A percentile compares a stretch with the other conserved stretches of the same genome.
Conservation (phyloP, 768 basidiomycete genomes). For the Termitomyces sp. region DNA sequence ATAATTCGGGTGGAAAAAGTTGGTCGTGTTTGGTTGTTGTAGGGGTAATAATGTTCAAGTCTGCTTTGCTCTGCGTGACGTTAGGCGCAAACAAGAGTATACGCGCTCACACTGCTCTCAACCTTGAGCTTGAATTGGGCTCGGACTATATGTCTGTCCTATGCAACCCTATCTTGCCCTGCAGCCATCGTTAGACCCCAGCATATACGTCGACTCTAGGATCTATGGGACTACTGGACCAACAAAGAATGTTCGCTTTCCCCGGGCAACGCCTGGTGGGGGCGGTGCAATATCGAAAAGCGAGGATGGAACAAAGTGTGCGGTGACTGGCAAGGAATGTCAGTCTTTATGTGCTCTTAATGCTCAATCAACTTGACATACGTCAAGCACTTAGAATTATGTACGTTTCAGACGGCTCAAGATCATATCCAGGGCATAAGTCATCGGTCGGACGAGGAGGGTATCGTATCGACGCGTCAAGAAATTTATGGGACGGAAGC, state of each 20-base stretch:
- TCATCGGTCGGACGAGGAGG: constrained; percentile 53
- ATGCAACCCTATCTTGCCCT: constrained; percentile 5
- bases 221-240: constrained; percentile 34
- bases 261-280: constrained; percentile 54
- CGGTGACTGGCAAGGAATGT: constrained; percentile 81
- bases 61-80: not conserved
- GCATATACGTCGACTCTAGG: constrained; percentile 35
- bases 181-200: not conserved
- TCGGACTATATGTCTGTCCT: not conserved
- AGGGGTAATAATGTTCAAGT: too few species aligned
- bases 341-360: not conserved
- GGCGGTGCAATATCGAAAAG: constrained; percentile 65
- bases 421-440: constrained; percentile 42
- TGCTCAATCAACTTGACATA: not conserved
- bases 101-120: not conserved
- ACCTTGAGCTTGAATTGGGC: too few species aligned
- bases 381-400: constrained; percentile 53
- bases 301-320: constrained; percentile 62
- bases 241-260: constrained; percentile 51
- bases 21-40: too few species aligned
- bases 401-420: constrained; percentile 46
- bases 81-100: not conserved
- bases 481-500: constrained; percentile 75
- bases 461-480: constrained; percentile 62
- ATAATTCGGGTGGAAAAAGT: too few species aligned